phyloP scores from a whole-genome alignment of 2,329 filamentous ascomycete species.

The Fusarium musae region DNA sequence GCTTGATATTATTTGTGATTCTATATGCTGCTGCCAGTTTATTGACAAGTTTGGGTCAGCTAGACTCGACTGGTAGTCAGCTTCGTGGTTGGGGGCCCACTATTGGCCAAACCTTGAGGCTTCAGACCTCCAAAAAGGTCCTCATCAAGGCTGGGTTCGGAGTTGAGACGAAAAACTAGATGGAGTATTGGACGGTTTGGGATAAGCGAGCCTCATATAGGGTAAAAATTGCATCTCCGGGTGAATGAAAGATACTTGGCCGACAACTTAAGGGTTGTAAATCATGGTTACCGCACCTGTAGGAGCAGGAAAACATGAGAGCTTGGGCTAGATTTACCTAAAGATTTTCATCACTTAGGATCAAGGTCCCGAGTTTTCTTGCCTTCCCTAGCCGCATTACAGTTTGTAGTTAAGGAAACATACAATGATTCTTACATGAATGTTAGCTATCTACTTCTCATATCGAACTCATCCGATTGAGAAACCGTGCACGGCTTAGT shows the following conservation, averaged over 20 bases:
- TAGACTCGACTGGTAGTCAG: no score
- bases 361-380: no score
- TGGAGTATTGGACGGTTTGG: accelerated
- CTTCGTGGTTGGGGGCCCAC: no score
- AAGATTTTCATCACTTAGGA: no score
- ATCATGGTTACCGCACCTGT: no score
- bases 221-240: accelerated
- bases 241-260: not conserved
- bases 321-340: no score
- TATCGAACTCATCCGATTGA: accelerated
- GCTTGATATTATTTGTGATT: accelerated
- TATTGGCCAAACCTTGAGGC: not conserved
- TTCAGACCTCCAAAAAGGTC: not conserved
- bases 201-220: accelerated
- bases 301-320: no score
- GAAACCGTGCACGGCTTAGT: not conserved
- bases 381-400: not conserved
- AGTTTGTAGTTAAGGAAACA: not conserved
- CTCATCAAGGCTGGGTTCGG: no score
- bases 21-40: not conserved
- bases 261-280: not conserved
- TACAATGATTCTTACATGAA: no score
- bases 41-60: not conserved
- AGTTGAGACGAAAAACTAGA: accelerated
- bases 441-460: no score